Conservation (phyloP, 495 filamentous ascomycete species). For the Lasiosphaeriaceae sp. region DNA sequence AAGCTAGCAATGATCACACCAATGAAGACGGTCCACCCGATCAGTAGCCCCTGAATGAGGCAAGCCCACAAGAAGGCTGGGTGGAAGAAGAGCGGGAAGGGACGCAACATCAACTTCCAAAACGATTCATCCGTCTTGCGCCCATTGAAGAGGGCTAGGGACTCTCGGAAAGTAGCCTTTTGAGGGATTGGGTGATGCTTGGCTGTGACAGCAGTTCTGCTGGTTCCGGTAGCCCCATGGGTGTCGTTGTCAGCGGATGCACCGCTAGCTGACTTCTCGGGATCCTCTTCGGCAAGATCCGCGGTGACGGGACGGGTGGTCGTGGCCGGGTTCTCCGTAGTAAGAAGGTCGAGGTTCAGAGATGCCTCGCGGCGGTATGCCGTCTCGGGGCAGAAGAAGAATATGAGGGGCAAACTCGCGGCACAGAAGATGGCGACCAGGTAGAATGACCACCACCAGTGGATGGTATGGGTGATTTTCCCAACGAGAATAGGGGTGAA, state of each 20-base stretch:
- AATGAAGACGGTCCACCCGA: conserved; percentile 94
- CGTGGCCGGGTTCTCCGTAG: conserved; percentile 8
- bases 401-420: conserved; percentile 57
- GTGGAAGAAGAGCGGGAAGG: conserved; percentile 64
- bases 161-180: conserved; percentile 51
- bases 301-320: not conserved
- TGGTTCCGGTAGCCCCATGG: not conserved
- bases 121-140: conserved; percentile 64
- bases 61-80: conserved; percentile 87
- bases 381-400: conserved; percentile 84
- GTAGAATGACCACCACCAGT: conserved; percentile 79
- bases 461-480: conserved; percentile 70
- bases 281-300: conserved; percentile 1
- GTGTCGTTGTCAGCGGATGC: not conserved
- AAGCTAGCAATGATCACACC: conserved; percentile 81
- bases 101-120: conserved; percentile 61
- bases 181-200: conserved; percentile 5
- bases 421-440: conserved; percentile 69
- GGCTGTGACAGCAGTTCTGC: not conserved
- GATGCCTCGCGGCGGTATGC: conserved; percentile 62
- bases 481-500: conserved; percentile 87
- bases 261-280: conserved; percentile 16
- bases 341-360: conserved; percentile 56
- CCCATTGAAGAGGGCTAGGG: conserved; percentile 72
- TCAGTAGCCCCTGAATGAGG: conserved; percentile 83